Base-by-base conservation (phyloP, 805 yeast species). In the Blastobotrys mokoenaii region DNA sequence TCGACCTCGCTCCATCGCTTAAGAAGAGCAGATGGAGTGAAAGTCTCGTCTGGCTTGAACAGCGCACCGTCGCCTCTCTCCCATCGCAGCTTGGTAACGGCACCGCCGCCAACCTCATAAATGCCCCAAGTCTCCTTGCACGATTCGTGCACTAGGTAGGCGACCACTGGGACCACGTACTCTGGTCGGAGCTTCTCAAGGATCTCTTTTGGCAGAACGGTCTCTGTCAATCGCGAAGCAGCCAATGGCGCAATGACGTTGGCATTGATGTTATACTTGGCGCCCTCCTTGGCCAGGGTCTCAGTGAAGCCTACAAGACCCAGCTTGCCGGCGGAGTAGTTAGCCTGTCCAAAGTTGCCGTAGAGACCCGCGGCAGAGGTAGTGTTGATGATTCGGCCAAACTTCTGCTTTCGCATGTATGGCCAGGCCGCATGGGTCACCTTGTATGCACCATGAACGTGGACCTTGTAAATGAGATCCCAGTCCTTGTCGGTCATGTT, bases 341-440 rank as follows among this genome's bases (percentile, higher is more conserved):
- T 90, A 35, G 95, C 79, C 69, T 90, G 98, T 41, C 98, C 98
- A 67, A 89, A 90, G 68, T 88, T 88, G 51, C 98, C 98, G 63
- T 83, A 90, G 53, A 90, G 73, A 17, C 98, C 98, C 31, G 97
- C 97, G 3, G 97, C 96, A 3, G 96, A 88, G 22, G 95, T 80
- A n/a, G 97, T 89, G 74, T 87, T 89, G 57, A 90, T 67, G 56
- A 90, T 75, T 57, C 97, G 76, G 52, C 98, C 98, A 60, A 72
- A 90, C 50, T 78, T 77, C 66, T 93, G 97, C 52, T 84, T 68
- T 62, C 78, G 79, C 71, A 90, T 77, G 61, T 83, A 73, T 7
- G 90, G 88, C 97, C 97, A 90, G 34, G 96, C 96, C 17, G 95
- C 89, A 55, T 76, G 74, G 38, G 95, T 80, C 45, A 85, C 79